Conservation (phyloP, 129 eudicot genomes). For the Tagetes patula region DNA sequence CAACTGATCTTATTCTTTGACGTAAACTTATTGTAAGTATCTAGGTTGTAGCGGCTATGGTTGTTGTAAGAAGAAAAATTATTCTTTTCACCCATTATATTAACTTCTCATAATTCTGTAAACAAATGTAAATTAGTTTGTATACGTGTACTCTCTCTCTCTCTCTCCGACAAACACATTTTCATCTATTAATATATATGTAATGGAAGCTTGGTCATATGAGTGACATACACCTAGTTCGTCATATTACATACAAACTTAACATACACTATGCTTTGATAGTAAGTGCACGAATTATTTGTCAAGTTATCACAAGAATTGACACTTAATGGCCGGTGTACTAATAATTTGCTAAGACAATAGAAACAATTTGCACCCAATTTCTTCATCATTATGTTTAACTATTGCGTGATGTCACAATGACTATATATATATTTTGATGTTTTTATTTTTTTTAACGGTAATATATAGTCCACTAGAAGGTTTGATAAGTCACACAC, state of each 20-base stretch:
- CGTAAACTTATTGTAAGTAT: no score
- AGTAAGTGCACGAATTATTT: neutral
- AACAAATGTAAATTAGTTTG: no score
- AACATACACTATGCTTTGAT: neutral
- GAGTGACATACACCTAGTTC: neutral
- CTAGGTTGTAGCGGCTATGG: no score
- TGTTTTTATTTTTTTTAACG: no score
- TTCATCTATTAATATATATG: neutral
- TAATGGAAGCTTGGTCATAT: constrained; percentile 1
- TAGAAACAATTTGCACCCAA: neutral
- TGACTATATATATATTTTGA: neutral
- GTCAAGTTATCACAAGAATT: neutral
- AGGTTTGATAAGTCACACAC: no score
- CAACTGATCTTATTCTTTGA: no score
- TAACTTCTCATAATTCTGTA: no score
- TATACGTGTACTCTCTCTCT: no score
- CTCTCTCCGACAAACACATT: no score
- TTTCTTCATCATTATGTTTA: neutral
- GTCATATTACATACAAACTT: neutral
- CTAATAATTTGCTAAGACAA: neutral
- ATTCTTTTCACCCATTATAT: no score
- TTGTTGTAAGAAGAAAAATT: no score
- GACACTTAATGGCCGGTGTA: neutral
- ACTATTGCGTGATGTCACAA: neutral
- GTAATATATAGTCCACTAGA: no score